Conservation (phyloP, 176 grass and related monocot species). For the Luzula sylvatica region DNA sequence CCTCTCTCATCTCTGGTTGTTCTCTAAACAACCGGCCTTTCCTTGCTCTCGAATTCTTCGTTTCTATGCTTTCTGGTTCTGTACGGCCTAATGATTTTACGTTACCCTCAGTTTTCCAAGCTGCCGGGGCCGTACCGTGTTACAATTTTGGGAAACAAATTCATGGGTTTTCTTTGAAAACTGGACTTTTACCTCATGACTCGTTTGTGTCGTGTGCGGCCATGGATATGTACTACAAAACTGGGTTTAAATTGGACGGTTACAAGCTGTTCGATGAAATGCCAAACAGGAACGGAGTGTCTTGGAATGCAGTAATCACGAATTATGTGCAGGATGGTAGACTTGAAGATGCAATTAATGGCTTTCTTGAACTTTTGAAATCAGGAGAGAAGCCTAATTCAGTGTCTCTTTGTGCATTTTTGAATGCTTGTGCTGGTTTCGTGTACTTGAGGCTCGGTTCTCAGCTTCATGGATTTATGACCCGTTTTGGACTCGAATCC, state of each 20-base stretch:
- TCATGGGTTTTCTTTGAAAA: conserved; percentile 34
- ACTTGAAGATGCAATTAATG: conserved; percentile 34
- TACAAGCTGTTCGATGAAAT: conserved; percentile 61
- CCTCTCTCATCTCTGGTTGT: conserved; percentile 57
- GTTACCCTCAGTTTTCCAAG: conserved; percentile 61
- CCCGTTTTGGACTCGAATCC: conserved; percentile 26
- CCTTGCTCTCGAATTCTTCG: conserved; percentile 41
- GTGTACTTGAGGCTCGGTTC: conserved; percentile 29
- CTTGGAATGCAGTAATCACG: conserved; percentile 70
- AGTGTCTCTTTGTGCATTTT: conserved; percentile 60
- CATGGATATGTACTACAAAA: conserved; percentile 87
- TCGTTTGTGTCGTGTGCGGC: conserved; percentile 58
- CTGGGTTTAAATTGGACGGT: conserved; percentile 24
- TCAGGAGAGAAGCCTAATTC: conserved; percentile 29
- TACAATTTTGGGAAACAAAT: conserved; percentile 15
- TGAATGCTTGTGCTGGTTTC: conserved; percentile 46
- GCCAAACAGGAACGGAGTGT: conserved; percentile 43
- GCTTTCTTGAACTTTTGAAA: conserved; percentile 36
- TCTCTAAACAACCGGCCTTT: conserved; percentile 41
- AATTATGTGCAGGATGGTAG: conserved; percentile 48
- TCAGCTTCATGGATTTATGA: conserved; percentile 51
- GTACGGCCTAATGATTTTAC: conserved; percentile 85
- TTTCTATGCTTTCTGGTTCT: conserved; percentile 46
- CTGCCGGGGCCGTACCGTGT: conserved; percentile 22
- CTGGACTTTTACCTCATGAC: conserved; percentile 33